A percentile compares a stretch with the other conserved stretches of the same genome.
Conservation (phyloP, 1,139 yeast genomes). For the Magnusiomyces fungicola region DNA sequence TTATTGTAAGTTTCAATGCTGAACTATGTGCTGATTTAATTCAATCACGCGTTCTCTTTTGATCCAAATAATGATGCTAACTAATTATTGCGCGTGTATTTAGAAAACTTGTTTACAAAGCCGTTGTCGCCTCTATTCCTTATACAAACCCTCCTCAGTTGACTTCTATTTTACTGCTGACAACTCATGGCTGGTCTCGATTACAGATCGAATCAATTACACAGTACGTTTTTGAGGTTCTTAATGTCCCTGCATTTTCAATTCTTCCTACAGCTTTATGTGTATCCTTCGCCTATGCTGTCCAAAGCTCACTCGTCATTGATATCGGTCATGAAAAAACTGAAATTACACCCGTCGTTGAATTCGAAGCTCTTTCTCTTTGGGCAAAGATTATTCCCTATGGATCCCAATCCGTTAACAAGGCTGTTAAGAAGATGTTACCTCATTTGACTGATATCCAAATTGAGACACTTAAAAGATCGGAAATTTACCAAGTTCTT, state of each 20-base stretch:
- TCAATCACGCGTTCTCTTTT: no score
- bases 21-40: no score
- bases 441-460: constrained; percentile 55
- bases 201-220: constrained; percentile 60
- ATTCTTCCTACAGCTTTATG: constrained; percentile 64
- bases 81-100: no score
- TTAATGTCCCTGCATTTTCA: constrained; percentile 69
- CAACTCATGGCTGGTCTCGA: constrained; percentile 65
- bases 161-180: constrained; percentile 52
- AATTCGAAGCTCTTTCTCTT: constrained; percentile 52
- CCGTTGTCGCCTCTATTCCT: constrained; percentile 22
- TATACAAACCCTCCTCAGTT: constrained; percentile 17
- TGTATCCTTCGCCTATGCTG: constrained; percentile 64
- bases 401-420: constrained; percentile 64
- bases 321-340: constrained; percentile 74
- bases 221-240: constrained; percentile 64
- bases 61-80: constrained; percentile 26
- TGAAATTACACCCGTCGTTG: constrained; percentile 72
- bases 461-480: constrained; percentile 66
- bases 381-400: constrained; percentile 44
- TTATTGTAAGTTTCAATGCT: constrained; percentile 40
- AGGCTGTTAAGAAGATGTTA: constrained; percentile 42
- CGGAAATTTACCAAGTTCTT: constrained; percentile 71
- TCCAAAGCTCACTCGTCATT: constrained; percentile 57
- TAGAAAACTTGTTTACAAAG: constrained; percentile 45